Base-by-base conservation (phyloP, 2,329 filamentous ascomycete genomes). In the Metarhizium sp. region DNA sequence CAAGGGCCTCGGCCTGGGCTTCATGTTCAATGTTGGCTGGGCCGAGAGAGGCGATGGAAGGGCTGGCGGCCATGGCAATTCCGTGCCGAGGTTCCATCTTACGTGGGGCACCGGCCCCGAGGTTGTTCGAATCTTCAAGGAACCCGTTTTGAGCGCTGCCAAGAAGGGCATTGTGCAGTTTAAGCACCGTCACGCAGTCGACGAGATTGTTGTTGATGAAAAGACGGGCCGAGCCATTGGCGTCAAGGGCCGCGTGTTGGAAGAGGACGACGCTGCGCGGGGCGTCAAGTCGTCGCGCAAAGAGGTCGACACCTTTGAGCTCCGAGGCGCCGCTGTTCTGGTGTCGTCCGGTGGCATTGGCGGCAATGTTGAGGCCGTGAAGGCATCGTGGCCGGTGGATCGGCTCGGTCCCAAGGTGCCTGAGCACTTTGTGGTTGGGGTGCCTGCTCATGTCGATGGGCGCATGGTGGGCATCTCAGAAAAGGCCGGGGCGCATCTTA, bases 381-480 rank as follows among this genome's bases (percentile, higher is more conserved):
- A 79, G 62, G 73, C 75, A 43, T 73, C 71, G 2, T 85, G 82
- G 82, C 82, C 82, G 0, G 57, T 78, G 1, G 78, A 82, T 47
- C 73, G 80, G 1, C 69, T 85, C 1, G 82, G 82, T 0, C 77
- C 79, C 45, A 75, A 75, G 42, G 72, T 82, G 0, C 82, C 82
- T 0, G 66, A 78, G 58, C 72, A 71, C 58, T 82, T 85, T 59
- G 80, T 85, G 46, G 64, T 82, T 14, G 82, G 82, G 7, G 82
- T 85, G 2, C 82, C 82, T 0, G 79, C 79, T 0, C 80, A 85
- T 59, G 82, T 85, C n/a, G 82, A 85, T 59, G 82, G 82, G 2
- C 76, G 80, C 53, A 84, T 84, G 80, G 76, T 85, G 48, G 75
- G 69, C 40, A 83, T 85, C 52, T 67, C 79, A 2, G 75, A 82